Evolutionary conservation across 208 protist species (phyloP), one percentile per base, ranked within the genome.

Genomic region (Wallacemonas sp.): DNA sequence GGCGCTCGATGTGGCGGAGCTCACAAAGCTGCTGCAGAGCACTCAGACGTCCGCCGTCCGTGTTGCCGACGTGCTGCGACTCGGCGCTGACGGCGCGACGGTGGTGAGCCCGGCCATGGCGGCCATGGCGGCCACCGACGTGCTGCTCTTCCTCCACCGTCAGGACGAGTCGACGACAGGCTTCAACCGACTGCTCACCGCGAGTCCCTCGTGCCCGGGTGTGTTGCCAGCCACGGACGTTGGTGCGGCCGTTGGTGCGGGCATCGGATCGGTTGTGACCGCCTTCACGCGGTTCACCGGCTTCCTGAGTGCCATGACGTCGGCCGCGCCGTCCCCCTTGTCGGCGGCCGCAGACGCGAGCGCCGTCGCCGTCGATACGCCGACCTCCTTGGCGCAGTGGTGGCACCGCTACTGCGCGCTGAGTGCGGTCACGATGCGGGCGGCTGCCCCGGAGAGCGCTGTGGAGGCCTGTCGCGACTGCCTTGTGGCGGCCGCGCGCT

Each of bases 91-190:
- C n/a, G 44, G n/a, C 25, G 5, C 52, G 5, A 12, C 52, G 8
- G n/a, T 14, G 10, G 52, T 59, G 29, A 59, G 18, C 26, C 52
- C 22, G 18, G 3, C 25, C 8, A 12, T 59, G 31, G 52, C 52
- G 31, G n/a, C 20, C 1, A 36, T 10, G 32, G 52, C 52, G 10
- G 20, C 52, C 4, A 29, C 52, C 18, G 18, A 59, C 29, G 16
- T 59, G 14, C 31, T 59, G 25, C 52, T 39, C 31, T 0, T 8
- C 7, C 52, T 59, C 12, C 52, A 59, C 20, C 26, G 52, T 0
- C 52, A 59, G 31, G 52, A 59, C 52, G 52, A 59, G 32, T 59
- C 52, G 14, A 22, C 52, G 10, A 59, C 52, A 7, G 52, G 52
- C 29, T 59, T 59, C 32, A 59, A 59, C 31, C 52, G 52, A 11